Conservation (phyloP, 2,329 filamentous ascomycete species). For the Penicillium frequentans region DNA sequence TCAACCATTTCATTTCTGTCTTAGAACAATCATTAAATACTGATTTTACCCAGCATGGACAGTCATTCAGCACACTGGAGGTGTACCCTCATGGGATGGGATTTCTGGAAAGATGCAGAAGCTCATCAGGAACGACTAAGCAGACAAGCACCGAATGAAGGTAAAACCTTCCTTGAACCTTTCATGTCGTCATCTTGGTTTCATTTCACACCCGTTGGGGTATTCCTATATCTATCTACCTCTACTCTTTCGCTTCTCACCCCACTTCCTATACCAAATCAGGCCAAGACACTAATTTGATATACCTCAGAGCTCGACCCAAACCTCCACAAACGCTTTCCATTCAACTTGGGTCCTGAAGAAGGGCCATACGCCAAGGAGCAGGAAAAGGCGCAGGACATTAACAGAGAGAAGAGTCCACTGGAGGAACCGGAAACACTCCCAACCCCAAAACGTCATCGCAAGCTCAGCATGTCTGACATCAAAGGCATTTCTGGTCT, state of each 20-base stretch:
- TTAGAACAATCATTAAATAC: neutral
- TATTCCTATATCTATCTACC: neutral
- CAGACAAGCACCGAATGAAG: conserved; percentile 7
- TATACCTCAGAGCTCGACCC: conserved; percentile 12
- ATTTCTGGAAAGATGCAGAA: conserved; percentile 29
- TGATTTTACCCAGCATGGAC: conserved; percentile 9
- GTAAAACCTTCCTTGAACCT: neutral
- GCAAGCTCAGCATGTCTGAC: conserved; percentile 10
- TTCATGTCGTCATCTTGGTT: neutral
- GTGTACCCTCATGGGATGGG: conserved; percentile 25
- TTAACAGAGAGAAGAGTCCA: neutral
- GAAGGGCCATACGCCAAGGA: neutral
- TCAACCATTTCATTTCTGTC: neutral
- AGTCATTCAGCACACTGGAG: conserved; percentile 26
- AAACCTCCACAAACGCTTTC: conserved; percentile 24
- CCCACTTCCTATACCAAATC: neutral
- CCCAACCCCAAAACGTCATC: conserved; percentile 1
- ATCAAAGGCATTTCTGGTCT: neutral
- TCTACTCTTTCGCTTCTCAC: neutral
- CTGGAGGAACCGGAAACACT: neutral
- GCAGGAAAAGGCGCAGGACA: neutral
- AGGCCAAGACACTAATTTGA: neutral
- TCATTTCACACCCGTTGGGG: neutral
- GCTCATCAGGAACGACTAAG: conserved; percentile 13
- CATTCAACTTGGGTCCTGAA: conserved; percentile 24